Evolutionary conservation across 805 yeast species (phyloP), one percentile per base, ranked within the genome.

Genomic region (Suhomyces tanzawaensis): DNA sequence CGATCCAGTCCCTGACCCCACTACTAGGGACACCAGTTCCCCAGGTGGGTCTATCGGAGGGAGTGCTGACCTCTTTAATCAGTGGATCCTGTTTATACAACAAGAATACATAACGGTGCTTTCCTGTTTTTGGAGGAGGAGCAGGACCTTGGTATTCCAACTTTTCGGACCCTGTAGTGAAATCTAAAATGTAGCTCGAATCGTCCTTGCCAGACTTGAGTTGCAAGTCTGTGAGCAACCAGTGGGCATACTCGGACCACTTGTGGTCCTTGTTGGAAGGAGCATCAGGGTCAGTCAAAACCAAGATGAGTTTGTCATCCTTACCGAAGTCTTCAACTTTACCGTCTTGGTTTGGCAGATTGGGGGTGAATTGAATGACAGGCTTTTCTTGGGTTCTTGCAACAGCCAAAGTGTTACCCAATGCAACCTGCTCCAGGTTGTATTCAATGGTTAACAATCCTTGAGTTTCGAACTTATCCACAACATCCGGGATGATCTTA

Each of bases 261-360:
- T 81, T 86, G 54, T 82, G 79, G 58, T 89, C 96, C 3, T 76
- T 72, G 49, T 79, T 74, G 3, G 89, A 76, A 11, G 97, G 97
- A 6, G 96, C 96, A 67, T 89, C 96, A 1, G 97, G 97, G 60
- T 89, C 96, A 6, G 96, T 90, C 47, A 89, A 49, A 3, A 85
- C 85, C 47, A 90, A 64, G 8, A 93, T 79, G 64, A 84, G 89
- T 35, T 72, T 62, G 47, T 79, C 82, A 18, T 70, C 59, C 17
- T 60, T 49, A 12, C 64, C 53, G 26, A 74, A 63, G 9, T 36
- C 23, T 45, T 67, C 71, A 46, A 71, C 50, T 24, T 69, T 71
- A 15, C 60, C 55, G 29, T 72, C 71, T 37, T 65, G 61, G 26
- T 67, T 64, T 13, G 73, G 67, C 26, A 73, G 64, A 47, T 72